Evolutionary conservation across 2,329 filamentous ascomycete genomes (phyloP).

Genomic region (Golovinomyces cichoracearum): DNA sequence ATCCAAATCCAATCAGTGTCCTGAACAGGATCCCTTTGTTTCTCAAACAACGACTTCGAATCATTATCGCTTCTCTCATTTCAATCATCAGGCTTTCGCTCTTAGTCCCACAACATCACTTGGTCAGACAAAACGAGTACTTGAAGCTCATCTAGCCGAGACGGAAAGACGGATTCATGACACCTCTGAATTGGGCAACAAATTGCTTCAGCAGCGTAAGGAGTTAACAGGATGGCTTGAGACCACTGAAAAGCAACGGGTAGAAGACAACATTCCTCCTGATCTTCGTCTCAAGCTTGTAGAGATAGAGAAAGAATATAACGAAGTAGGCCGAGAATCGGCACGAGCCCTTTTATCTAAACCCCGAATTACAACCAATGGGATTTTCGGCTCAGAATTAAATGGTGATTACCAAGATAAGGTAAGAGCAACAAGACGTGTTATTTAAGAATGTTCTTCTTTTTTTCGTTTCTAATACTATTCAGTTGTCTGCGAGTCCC

Average conservation of each 20-base stretch:
- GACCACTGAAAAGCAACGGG: conserved; percentile 56
- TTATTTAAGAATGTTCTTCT: not conserved
- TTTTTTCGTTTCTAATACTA: conserved; percentile 5
- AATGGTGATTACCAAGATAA: conserved; percentile 9
- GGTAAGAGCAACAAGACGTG: not conserved
- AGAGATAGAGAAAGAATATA: conserved; percentile 83
- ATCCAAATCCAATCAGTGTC: conserved; percentile 6
- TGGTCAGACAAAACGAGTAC: conserved; percentile 59
- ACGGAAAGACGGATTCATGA: conserved; percentile 80
- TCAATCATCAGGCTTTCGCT: conserved; percentile 57
- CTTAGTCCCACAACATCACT: conserved; percentile 55
- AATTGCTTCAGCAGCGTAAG: conserved; percentile 64
- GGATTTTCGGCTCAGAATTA: conserved; percentile 23
- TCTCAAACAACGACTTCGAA: conserved; percentile 22
- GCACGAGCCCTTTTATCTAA: conserved; percentile 70
- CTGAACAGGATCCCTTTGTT: conserved; percentile 30
- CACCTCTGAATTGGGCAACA: conserved; percentile 66
- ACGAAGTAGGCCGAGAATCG: conserved; percentile 73
- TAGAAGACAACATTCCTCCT: conserved; percentile 52
- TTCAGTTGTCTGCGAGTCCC: conserved; percentile 41
- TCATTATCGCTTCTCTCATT: conserved; percentile 57
- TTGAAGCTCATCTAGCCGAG: conserved; percentile 78
- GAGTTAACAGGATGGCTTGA: conserved; percentile 57
- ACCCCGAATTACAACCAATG: conserved; percentile 50
- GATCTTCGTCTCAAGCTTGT: conserved; percentile 61